phyloP scores from a whole-genome alignment of 345 rosid species.

The Atalantia buxifolia region DNA sequence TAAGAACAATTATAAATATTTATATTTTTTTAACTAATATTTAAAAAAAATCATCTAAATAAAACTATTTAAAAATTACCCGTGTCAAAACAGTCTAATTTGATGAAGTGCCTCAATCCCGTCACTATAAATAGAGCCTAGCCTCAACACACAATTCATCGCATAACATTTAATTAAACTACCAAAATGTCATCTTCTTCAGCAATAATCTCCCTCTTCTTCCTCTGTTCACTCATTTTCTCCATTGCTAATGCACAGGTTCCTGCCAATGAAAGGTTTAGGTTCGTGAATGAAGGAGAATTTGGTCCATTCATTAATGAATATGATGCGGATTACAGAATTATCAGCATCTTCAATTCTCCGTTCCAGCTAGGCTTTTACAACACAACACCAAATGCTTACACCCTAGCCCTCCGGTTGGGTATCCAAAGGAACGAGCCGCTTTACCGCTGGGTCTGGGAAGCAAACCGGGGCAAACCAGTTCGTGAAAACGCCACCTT shows the following conservation, averaged over 20 bases:
- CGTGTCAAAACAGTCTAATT: too few relatives aligned
- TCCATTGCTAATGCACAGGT: conserved; percentile 30
- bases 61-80: too few relatives aligned
- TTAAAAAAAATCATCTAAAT: too few relatives aligned
- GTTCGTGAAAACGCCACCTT: conserved; percentile 61
- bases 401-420: conserved; percentile 53
- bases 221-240: conserved; percentile 15
- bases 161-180: too few relatives aligned
- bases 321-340: conserved; percentile 38
- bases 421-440: conserved; percentile 40
- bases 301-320: conserved; percentile 34
- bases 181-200: conserved; percentile 10
- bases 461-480: conserved; percentile 64
- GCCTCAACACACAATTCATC: too few relatives aligned
- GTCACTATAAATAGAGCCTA: too few relatives aligned
- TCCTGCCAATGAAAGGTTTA: conserved; percentile 36
- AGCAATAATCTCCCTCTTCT: conserved; percentile 3
- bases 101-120: too few relatives aligned
- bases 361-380: conserved; percentile 61
- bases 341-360: conserved; percentile 5
- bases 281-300: conserved; percentile 40
- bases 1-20: too few relatives aligned
- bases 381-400: conserved; percentile 61
- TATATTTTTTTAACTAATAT: too few relatives aligned
- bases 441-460: conserved; percentile 57